phyloP scores from a whole-genome alignment of 2,329 filamentous ascomycete species.

The Rhytidhysteron rufulum region DNA sequence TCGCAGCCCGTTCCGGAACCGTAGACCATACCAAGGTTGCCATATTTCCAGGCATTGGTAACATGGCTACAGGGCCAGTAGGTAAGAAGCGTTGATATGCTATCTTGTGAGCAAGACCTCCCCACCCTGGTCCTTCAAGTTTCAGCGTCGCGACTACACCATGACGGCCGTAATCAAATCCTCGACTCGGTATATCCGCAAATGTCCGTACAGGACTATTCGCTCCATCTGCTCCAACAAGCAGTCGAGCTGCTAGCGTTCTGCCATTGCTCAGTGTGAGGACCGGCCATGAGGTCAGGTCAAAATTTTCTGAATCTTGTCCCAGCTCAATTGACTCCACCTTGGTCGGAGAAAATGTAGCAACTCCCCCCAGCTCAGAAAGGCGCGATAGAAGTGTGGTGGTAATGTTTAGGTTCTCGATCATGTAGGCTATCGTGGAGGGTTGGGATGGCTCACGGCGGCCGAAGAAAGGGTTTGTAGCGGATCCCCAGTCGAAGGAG shows the following conservation, averaged over 20 bases:
- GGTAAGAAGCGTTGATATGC: conserved; percentile 96
- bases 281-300: conserved; percentile 84
- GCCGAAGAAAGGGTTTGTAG: conserved; percentile 29
- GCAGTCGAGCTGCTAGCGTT: conserved; percentile 71
- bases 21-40: conserved; percentile 95
- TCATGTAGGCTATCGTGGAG: conserved; percentile 87
- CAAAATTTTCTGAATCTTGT: conserved; percentile 59
- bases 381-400: conserved; percentile 71
- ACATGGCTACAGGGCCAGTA: conserved; percentile 83
- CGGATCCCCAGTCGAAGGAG: conserved; percentile 72
- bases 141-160: conserved; percentile 87
- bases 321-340: conserved; percentile 80
- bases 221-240: conserved; percentile 90
- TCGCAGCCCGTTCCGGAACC: conserved; percentile 71
- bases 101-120: conserved; percentile 53
- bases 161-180: conserved; percentile 91
- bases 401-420: conserved; percentile 87
- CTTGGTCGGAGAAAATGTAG: conserved; percentile 70
- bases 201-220: conserved; percentile 92
- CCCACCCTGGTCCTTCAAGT: conserved; percentile 54
- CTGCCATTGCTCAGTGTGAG: conserved; percentile 67
- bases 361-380: conserved; percentile 62
- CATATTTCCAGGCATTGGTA: conserved; percentile 79
- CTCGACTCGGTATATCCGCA: conserved; percentile 76
- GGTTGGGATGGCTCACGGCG: conserved; percentile 40